These are phyloP conservation scores for Lathyrus tuberosus DNA, from an alignment of 306 rosid genomes.

Conservation along the genomic window DNA sequence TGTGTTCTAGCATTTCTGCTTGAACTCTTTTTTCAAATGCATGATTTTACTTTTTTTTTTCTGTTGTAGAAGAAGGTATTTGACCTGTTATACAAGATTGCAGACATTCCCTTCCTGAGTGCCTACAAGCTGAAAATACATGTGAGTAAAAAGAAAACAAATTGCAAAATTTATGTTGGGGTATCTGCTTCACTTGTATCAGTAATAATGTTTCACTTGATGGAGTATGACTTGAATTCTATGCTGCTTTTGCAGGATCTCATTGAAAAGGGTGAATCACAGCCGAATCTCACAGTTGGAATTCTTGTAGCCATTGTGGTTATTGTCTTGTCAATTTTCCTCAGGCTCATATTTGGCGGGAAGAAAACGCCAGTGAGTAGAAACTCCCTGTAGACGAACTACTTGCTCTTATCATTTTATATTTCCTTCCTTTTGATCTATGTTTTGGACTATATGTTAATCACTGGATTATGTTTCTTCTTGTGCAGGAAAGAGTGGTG, in stretches of 20 bases:
- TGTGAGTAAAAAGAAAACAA: slow-evolving; percentile 45
- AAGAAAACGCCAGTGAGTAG: slow-evolving; percentile 66
- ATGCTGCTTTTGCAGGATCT: slow-evolving; percentile 58
- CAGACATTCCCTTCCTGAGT: slow-evolving; percentile 73
- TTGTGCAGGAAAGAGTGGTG: slow-evolving; percentile 53
- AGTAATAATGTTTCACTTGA: slow-evolving; percentile 1
- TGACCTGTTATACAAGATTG: slow-evolving; percentile 81
- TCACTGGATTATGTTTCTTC: slow-evolving; percentile 13
- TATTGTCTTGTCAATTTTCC: slow-evolving; percentile 57
- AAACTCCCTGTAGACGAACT: background rate
- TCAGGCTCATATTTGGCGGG: slow-evolving; percentile 76
- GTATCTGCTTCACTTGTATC: background rate
- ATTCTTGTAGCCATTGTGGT: slow-evolving; percentile 61
- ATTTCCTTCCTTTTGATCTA: background rate
- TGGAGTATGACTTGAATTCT: slow-evolving; percentile 28
- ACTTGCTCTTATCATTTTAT: background rate
- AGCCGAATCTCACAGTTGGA: slow-evolving; percentile 81
- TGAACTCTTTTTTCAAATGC: background rate
- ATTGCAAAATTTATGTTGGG: background rate
- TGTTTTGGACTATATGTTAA: background rate
- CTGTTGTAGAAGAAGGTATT: slow-evolving; percentile 79
- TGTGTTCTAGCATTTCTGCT: background rate
- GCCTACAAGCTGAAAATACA: slow-evolving; percentile 60
- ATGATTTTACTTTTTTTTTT: background rate
- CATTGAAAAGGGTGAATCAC: slow-evolving; percentile 78